Conservation (phyloP, 345 rosid genomes). For the Ceriops decandra region DNA sequence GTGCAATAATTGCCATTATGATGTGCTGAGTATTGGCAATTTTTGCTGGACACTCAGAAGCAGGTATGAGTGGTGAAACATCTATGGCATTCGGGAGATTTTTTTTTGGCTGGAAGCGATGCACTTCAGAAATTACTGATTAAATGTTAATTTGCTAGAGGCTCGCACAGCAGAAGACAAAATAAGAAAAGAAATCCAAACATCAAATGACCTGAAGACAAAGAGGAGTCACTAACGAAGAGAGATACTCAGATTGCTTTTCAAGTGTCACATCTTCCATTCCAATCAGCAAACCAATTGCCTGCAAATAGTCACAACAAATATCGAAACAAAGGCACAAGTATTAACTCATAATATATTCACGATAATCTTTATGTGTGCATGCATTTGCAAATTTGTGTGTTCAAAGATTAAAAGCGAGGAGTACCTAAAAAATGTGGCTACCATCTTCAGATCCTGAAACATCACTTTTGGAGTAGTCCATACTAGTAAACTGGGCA, state of each 20-base stretch:
- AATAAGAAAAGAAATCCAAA: background rate
- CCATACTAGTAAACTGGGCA: conserved; percentile 54
- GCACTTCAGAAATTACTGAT: background rate
- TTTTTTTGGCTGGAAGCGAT: too few relatives aligned
- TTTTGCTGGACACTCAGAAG: conserved; percentile 40
- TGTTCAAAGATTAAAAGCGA: background rate
- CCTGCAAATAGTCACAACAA: conserved; percentile 37
- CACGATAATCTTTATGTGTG: background rate
- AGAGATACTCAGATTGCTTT: conserved; percentile 86
- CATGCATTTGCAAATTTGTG: background rate
- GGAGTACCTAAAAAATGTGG: conserved; percentile 87
- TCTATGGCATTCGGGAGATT: background rate
- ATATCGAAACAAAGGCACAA: background rate
- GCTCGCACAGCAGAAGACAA: conserved; percentile 9
- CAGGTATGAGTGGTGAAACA: background rate
- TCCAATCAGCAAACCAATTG: conserved; percentile 88
- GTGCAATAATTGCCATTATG: conserved; percentile 84
- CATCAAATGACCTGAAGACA: conserved; percentile 67
- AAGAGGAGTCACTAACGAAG: conserved; percentile 82
- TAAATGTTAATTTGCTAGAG: background rate
- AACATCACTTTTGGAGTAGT: conserved; percentile 40
- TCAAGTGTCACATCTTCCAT: conserved; percentile 78
- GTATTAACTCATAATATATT: background rate
- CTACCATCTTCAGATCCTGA: conserved; percentile 78
- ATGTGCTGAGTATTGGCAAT: conserved; percentile 62